Base-by-base conservation (phyloP, 1,284 basidiomycete species). In the Termitomyces sp. region DNA sequence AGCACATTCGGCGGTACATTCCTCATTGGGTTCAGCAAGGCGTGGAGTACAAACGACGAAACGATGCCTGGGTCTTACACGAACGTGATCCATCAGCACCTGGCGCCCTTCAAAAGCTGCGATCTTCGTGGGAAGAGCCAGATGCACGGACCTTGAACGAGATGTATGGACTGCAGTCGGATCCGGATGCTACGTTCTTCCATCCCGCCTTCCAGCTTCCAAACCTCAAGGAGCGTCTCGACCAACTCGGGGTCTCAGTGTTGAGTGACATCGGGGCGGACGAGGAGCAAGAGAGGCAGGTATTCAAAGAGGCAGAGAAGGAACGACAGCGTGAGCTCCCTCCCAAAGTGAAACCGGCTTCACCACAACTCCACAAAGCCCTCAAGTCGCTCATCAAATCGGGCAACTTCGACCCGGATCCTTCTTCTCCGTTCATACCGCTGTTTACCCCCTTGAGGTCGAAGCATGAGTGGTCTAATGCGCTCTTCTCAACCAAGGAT, bases 241-340 rank as follows among this genome's bases (percentile, higher is more conserved):
- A 52, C 17, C 28, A 55, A n/a, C 66, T 79, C 10, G 70, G 72
- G 0, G 49, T 68, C 3, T 43, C 21, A 5, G 48, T 58, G 0
- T 28, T 67, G 9, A 24, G 46, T 1, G 58, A 65, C 26, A 41
- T 57, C 1, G 50, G 55, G 15, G 59, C 76, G 54, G 72, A 71
- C 5, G 78, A 81, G 58, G 79, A 80, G 54, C 79, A 81, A 55
- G 79, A 81, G 50, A 66, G 76, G 12, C 79, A 82, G 58, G 65
- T 80, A 1, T 60, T 56, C 8, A 73, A 75, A 31, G 79, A 81
- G 59, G 61, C 69, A 1, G 76, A 79, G 56, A 64, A 61, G 3
- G 76, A 79, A 57, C 66, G 63, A 5, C 64, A 79, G 44, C 57
- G 72, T 1, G 65, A 78, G 53, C 61, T 68, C 1, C 73, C 76